Conservation (phyloP, 192 early-diverging fungal genomes). For the Pilaira anomala region DNA sequence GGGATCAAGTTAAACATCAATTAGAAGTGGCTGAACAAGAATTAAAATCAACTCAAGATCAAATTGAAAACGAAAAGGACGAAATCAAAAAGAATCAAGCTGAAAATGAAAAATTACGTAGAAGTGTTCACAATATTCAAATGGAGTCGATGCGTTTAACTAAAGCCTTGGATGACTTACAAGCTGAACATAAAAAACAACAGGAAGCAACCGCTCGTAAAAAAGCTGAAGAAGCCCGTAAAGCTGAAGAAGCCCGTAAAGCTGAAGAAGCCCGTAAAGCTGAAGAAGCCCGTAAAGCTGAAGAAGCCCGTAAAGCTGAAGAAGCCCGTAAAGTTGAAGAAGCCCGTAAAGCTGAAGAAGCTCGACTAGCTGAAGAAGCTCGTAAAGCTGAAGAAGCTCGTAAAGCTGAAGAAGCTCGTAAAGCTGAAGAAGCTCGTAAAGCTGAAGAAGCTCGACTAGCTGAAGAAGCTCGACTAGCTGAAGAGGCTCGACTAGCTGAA, state of each 20-base stretch:
- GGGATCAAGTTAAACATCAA: constrained; percentile 45
- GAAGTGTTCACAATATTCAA: constrained; percentile 46
- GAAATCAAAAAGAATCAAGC: constrained; percentile 41
- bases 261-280: background rate
- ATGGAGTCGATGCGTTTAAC: constrained; percentile 51
- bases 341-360: background rate
- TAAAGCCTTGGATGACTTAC: constrained; percentile 56
- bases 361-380: background rate
- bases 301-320: no score
- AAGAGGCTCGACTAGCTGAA: no score
- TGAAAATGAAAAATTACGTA: constrained; percentile 47
- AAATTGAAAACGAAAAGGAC: constrained; percentile 44
- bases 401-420: no score
- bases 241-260: background rate
- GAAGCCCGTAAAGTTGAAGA: background rate
- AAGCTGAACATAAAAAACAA: constrained; percentile 59
- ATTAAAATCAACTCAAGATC: constrained; percentile 39
- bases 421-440: no score
- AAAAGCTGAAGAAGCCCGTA: constrained; percentile 48
- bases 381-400: no score
- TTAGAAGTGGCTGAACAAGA: constrained; percentile 45
- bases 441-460: no score
- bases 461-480: no score
- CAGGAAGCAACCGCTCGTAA: constrained; percentile 47
- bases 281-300: background rate